These are phyloP conservation scores for Trichothecium sympodiale DNA, from an alignment of 2,329 filamentous ascomycete genomes.

Conservation along the genomic window DNA sequence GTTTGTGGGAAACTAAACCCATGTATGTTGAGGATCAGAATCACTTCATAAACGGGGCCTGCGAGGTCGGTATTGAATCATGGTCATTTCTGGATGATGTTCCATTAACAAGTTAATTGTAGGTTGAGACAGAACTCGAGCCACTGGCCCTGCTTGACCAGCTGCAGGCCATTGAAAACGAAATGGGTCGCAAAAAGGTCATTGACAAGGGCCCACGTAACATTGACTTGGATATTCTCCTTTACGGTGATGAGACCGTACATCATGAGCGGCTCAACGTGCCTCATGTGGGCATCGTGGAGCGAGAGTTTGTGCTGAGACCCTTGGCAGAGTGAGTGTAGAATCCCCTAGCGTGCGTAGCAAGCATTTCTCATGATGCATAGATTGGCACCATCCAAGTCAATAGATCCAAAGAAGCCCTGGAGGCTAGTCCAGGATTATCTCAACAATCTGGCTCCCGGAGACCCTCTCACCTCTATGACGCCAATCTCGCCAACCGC, in stretches of 20 bases:
- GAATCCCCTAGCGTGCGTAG: neutral
- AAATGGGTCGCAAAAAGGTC: constrained; percentile 68
- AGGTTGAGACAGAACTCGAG: constrained; percentile 72
- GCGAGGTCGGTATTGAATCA: constrained; percentile 65
- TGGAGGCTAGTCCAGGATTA: constrained; percentile 52
- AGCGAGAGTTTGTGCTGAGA: constrained; percentile 86
- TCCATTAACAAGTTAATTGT: too few relatives aligned
- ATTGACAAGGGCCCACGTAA: constrained; percentile 91
- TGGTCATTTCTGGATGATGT: too few relatives aligned
- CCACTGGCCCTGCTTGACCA: constrained; percentile 68
- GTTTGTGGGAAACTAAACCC: constrained; percentile 85
- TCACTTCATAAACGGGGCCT: constrained; percentile 83
- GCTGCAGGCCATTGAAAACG: constrained; percentile 74
- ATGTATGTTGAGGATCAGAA: constrained; percentile 94
- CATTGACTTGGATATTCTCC: constrained; percentile 85
- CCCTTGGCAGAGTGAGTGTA: constrained; percentile 64
- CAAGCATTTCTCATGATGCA: neutral
- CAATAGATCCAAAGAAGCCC: constrained; percentile 40
- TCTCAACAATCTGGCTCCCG: constrained; percentile 44
- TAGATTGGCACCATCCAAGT: constrained; percentile 44
- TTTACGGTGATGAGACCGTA: constrained; percentile 61
- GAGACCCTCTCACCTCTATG: constrained; percentile 43
- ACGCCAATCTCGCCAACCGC: constrained; percentile 38
- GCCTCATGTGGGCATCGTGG: constrained; percentile 74
- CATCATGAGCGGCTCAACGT: constrained; percentile 65